Percentiles rank a stretch among this genome's conserved stretches.
Evolutionary conservation across 2,329 filamentous ascomycete genomes (phyloP).

Genomic region (Didymella pomorum): DNA sequence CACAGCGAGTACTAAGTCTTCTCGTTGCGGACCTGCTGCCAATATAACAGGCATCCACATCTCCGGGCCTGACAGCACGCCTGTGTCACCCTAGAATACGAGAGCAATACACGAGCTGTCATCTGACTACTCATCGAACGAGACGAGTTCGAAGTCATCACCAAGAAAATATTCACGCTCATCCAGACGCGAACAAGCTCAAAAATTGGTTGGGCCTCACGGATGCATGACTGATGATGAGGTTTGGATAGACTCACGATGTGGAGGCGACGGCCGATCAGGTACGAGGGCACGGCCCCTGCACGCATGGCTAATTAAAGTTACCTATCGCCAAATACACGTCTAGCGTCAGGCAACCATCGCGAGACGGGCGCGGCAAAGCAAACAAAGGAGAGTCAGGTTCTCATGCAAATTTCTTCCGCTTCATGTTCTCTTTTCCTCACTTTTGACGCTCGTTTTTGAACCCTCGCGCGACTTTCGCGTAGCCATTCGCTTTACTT

Average conservation of each 20-base stretch:
- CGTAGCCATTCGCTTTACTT: constrained; percentile 20
- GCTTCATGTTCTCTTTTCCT: not conserved
- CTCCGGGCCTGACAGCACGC: not conserved
- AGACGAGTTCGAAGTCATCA: not conserved
- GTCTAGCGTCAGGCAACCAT: constrained; percentile 24
- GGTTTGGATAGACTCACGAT: constrained; percentile 7
- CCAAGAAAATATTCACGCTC: not conserved
- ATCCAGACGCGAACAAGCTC: not conserved
- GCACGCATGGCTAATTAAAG: constrained; percentile 15
- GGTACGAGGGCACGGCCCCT: constrained; percentile 11
- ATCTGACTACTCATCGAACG: constrained; percentile 4
- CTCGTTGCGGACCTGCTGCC: not conserved
- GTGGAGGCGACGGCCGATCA: constrained; percentile 11
- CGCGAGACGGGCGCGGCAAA: constrained; percentile 8
- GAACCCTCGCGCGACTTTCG: constrained; percentile 8
- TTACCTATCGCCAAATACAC: constrained; percentile 14
- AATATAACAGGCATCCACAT: not conserved
- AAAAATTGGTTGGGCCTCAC: not conserved
- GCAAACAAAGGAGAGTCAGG: constrained; percentile 13
- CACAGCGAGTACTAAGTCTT: not conserved
- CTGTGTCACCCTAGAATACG: constrained; percentile 2
- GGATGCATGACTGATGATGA: constrained; percentile 6
- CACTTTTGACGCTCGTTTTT: constrained; percentile 8
- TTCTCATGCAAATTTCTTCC: constrained; percentile 8
- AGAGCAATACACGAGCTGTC: constrained; percentile 6